phyloP scores from a whole-genome alignment of 2,329 filamentous ascomycete genomes.

The Pseudofabraea citricarpa region DNA sequence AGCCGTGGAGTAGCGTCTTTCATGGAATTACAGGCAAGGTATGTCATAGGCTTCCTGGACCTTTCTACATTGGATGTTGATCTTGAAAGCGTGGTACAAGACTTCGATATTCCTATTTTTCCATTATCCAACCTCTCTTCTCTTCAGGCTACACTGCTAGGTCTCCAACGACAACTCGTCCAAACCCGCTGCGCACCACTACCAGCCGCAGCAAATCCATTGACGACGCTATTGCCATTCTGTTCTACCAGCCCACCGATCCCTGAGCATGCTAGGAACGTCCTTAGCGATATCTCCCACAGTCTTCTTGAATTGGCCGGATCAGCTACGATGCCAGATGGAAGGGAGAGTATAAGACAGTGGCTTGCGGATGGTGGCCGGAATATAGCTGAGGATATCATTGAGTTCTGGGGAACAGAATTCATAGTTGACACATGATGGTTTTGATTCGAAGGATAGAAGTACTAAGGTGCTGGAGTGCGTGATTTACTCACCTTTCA shows the following conservation, averaged over 20 bases:
- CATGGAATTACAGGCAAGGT: slow-evolving; percentile 27
- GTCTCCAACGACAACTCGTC: slow-evolving; percentile 22
- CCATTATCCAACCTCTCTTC: slow-evolving; percentile 17
- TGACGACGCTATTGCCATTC: slow-evolving; percentile 21
- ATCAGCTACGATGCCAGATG: slow-evolving; percentile 18
- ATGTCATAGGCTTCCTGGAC: no score
- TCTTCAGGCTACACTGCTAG: slow-evolving; percentile 17
- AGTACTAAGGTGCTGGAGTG: no score
- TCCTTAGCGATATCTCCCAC: slow-evolving; percentile 25
- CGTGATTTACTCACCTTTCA: no score
- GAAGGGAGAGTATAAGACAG: slow-evolving; percentile 16
- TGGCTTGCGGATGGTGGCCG: slow-evolving; percentile 16
- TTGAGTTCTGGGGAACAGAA: slow-evolving; percentile 26
- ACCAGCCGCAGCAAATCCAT: slow-evolving; percentile 8
- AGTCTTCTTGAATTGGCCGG: slow-evolving; percentile 21
- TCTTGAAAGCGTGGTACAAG: background rate
- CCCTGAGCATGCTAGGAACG: slow-evolving; percentile 25
- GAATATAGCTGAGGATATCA: slow-evolving; percentile 17
- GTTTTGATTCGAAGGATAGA: no score
- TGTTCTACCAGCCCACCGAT: slow-evolving; percentile 22
- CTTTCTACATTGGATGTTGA: no score
- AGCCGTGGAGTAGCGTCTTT: slow-evolving; percentile 18
- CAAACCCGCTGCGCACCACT: slow-evolving; percentile 1
- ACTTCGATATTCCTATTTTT: slow-evolving; percentile 24
- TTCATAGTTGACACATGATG: no score